Base-by-base conservation (phyloP, 176 grass and related monocot species). In the Elaeis guineensis region DNA sequence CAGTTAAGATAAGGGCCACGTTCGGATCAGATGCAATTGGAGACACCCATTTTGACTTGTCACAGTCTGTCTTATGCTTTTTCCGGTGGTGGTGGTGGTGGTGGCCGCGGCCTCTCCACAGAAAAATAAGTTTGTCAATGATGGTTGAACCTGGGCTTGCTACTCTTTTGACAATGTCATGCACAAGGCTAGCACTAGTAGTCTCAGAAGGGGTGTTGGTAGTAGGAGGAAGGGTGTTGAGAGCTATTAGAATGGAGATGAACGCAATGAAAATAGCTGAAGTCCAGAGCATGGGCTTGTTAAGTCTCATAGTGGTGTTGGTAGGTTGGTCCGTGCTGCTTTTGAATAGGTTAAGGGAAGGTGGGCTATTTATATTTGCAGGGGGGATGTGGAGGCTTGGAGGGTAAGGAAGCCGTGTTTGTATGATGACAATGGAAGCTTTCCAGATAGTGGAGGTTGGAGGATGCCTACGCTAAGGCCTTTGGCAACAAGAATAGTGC, bases 211-310 rank as follows among this genome's bases (percentile, higher is more conserved):
- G 29, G 61, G n/a, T 52, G 59, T 16, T 26, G 29, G 54, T 54
- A 25, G 19, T 19, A 57, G 65, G 72, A 50, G 72, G 54, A 28
- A 72, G 64, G 56, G 63, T 32, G 24, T 55, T 76, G 24, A 82
- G 17, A 29, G 84, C 72, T 16, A 95, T 59, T 4, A 95, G 58
- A 59, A 92, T 50, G 66, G 83, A 78, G 61, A 78, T 14, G 28
- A 92, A 61, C 14, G 76, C 74, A 74, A 80, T 71, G 60, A 51
- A 70, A 54, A 89, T 60, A 54, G 85, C 72, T 16, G 82, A 69
- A 50, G 64, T 69, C 72, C 81, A 77, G 17, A 85, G 28, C 4
- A 75, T 24, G 3, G 55, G 55, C 73, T 55, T 82, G 16, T 39
- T 52, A 18, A 52, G 19, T 49, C 58, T 78, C 70, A 73, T 73